Conservation (phyloP, 148 eudicot species). For the Drosera capensis region DNA sequence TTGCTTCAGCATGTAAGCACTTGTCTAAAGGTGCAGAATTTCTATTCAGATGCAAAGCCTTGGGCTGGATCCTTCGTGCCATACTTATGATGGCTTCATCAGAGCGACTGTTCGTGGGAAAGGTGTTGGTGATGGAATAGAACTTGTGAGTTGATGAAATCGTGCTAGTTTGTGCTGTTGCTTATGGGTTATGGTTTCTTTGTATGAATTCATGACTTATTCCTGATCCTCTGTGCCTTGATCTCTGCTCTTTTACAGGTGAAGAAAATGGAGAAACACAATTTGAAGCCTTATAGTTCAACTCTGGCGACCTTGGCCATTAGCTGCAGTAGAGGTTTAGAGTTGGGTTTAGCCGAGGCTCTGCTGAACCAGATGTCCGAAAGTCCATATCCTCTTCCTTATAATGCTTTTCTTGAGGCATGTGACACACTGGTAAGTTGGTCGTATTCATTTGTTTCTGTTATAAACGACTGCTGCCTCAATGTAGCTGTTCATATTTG, state of each 20-base stretch:
- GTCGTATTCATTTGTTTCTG: neutral
- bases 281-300: constrained; percentile 48
- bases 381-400: constrained; percentile 24
- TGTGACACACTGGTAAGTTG: constrained; percentile 49
- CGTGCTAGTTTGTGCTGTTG: neutral
- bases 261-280: constrained; percentile 38
- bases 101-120: constrained; percentile 39
- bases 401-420: constrained; percentile 53
- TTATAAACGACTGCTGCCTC: no score
- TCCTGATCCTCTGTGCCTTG: constrained; percentile 3
- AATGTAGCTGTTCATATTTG: no score
- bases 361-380: constrained; percentile 37
- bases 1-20: no score
- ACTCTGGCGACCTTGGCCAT: constrained; percentile 53
- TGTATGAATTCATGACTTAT: constrained; percentile 4
- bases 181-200: constrained; percentile 2
- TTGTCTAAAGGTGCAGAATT: no score
- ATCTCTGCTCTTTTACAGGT: constrained; percentile 29
- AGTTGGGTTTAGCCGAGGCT: constrained; percentile 63
- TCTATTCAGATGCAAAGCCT: constrained; percentile 82
- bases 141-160: constrained; percentile 35
- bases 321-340: constrained; percentile 44
- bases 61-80: constrained; percentile 57
- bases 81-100: constrained; percentile 50
- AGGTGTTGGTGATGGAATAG: constrained; percentile 28